Evolutionary conservation across 495 filamentous ascomycete genomes (phyloP), one percentile per base, ranked within the genome.

Genomic region (Aspergillus hancockii): DNA sequence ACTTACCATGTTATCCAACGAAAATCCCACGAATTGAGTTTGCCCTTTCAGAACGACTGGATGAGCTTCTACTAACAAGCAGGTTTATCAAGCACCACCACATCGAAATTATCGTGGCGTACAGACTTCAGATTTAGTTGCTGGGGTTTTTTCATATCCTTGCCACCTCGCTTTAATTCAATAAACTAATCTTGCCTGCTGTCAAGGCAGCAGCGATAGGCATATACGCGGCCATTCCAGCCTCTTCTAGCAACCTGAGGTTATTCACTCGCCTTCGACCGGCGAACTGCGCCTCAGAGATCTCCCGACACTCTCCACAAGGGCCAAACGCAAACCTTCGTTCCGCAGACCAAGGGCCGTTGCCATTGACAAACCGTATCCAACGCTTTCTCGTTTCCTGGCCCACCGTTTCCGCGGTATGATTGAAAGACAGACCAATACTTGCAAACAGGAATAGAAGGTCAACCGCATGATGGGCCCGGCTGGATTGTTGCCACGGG

Each of bases 381-480:
- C 74, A 77, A 16, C 71, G 62, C n/a, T 63, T 54, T 30, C 72
- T 64, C 71, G 75, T 74, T 19, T 73, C 66, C 41, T 64, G 56
- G 1, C 72, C 62, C 8, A 77, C 68, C 4, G 56, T 43, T 8
- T 70, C 58, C 9, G 74, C 74, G 12, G 67, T 62, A 7, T 63
- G 67, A 50, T 72, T 77, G 38, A 73, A 72, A 0, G 68, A 68
- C 0, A 73, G 58, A 52, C 74, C 67, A 10, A 75, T 46, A 0
- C 68, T 67, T 0, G 64, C 74, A 50, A 79, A 79, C 0, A 79
- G 61, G 54, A 77, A 74, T 13, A 79, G 62, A 16, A 79, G 64
- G 60, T 79, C 77, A 8, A 79, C 74, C 0, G 75, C 77, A 56
- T 79, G 77, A 46, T 79, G 77, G 14, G 77, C 56, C 2, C 77